Base-by-base conservation (phyloP, 768 basidiomycete species). In the Trametopsis cervina region DNA sequence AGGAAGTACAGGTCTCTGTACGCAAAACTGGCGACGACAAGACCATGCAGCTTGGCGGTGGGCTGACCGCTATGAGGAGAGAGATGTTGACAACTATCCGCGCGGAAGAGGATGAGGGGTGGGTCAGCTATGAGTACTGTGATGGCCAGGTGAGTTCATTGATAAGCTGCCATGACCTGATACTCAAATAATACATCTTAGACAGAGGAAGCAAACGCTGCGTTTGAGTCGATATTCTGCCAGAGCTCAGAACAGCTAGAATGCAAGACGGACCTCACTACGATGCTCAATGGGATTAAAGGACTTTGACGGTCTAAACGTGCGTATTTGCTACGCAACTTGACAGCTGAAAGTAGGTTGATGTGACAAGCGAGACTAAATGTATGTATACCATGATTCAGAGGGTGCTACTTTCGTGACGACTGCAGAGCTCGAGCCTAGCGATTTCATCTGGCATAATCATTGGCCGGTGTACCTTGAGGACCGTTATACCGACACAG, bases 31-130 rank as follows among this genome's bases (percentile, higher is more conserved):
- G 62, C 6, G 85, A 87, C 42, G 85, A 87, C 48, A 80, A 80
- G 53, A 69, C 71, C 4, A 65, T 69, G 36, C 61, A 64, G n/a
- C 58, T 74, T 26, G 76, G 77, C 56, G 84, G 85, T 9, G 82
- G 85, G 0, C 64, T 90, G 44, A 86, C 89, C 39, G 62, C 74
- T 4, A 78, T 79, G 9, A 73, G 89, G 42, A 74, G 86, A 57
- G 89, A 92, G 54, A 88, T 92, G 76, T 63, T 92, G 20, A 72
- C 76, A 41, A 69, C 75, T n/a, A 80, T 89, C 33, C 76, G 85
- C 23, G 68, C 69, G 2, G 89, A 91, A 59, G 85, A 89, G 57
- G 88, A 89, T 45, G 89, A 89, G 59, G 66, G 65, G 44, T 92
- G 89, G 89, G 68, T 81, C 56, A 69, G 78, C 40, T 68, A 88